These are phyloP conservation scores for Pythium dissotocum DNA, from an alignment of 352 stramenopile species.

Conservation along the genomic window DNA sequence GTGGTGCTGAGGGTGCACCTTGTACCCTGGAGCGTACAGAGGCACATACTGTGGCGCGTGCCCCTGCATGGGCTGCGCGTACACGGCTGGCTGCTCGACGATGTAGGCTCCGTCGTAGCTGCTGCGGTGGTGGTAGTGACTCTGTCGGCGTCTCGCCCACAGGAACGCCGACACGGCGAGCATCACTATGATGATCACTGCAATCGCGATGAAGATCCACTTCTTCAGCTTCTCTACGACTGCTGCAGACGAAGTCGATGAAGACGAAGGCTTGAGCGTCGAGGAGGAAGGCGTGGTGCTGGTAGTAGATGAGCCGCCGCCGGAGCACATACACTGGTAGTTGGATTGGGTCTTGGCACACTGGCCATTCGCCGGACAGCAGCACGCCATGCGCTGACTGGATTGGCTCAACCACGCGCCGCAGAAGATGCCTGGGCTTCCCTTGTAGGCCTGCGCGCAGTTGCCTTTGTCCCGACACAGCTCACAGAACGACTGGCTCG, in stretches of 20 bases:
- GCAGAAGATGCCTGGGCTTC: conserved; percentile 49
- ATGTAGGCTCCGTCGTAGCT: conserved; percentile 1
- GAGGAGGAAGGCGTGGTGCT: not conserved
- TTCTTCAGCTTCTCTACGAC: conserved; percentile 4
- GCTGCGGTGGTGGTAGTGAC: not conserved
- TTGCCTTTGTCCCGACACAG: conserved; percentile 51
- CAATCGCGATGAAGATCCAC: conserved; percentile 21
- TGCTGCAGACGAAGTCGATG: not conserved
- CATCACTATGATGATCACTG: conserved; percentile 13
- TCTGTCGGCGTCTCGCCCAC: not conserved
- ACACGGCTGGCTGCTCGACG: not conserved
- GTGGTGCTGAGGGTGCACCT: not conserved
- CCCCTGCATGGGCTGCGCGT: not conserved
- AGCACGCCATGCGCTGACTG: conserved; percentile 46
- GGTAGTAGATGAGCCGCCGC: not conserved
- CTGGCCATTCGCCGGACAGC: conserved; percentile 33
- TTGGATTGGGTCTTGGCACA: conserved; percentile 32
- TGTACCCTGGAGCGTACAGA: not conserved
- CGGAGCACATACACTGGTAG: conserved; percentile 22
- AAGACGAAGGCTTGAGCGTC: not conserved
- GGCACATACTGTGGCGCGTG: not conserved
- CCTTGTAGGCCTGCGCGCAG: conserved; percentile 58
- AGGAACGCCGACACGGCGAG: not conserved
- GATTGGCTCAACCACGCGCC: conserved; percentile 42
- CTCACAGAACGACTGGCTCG: conserved; percentile 39